Conservation (phyloP, 352 stramenopile genomes). For the Plasmopara viticola region DNA sequence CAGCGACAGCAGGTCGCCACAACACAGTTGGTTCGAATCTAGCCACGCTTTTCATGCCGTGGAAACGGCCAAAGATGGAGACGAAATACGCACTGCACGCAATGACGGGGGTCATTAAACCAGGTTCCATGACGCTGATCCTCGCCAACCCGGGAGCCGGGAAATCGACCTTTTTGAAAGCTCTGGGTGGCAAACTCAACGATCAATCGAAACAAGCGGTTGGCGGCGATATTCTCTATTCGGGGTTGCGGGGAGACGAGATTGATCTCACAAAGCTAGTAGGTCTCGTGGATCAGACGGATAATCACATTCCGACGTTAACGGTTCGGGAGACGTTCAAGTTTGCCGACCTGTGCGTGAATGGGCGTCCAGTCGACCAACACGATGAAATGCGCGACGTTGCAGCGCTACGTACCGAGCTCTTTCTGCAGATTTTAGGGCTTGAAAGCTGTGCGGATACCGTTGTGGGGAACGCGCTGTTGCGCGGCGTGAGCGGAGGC, state of each 20-base stretch:
- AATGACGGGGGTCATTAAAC: slow-evolving; percentile 86
- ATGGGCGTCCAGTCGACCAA: slow-evolving; percentile 38
- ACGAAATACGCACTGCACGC: slow-evolving; percentile 49
- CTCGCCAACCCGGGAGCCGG: slow-evolving; percentile 65
- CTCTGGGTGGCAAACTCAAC: slow-evolving; percentile 51
- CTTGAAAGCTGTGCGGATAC: slow-evolving; percentile 86
- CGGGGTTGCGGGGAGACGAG: slow-evolving; percentile 39
- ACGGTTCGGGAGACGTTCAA: slow-evolving; percentile 26
- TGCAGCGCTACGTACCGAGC: slow-evolving; percentile 50
- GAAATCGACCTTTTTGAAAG: slow-evolving; percentile 82
- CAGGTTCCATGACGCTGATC: slow-evolving; percentile 47
- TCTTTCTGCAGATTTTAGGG: slow-evolving; percentile 76
- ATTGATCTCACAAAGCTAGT: slow-evolving; percentile 63
- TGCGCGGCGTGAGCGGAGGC: slow-evolving; percentile 88
- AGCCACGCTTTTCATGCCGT: slow-evolving; percentile 39
- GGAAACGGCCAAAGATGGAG: slow-evolving; percentile 32
- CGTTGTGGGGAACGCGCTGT: slow-evolving; percentile 83
- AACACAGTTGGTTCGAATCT: slow-evolving; percentile 54
- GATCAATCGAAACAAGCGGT: slow-evolving; percentile 30
- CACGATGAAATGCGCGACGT: slow-evolving; percentile 67
- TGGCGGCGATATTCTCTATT: slow-evolving; percentile 56
- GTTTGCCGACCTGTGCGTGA: slow-evolving; percentile 29
- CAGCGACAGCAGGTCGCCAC: slow-evolving; percentile 28
- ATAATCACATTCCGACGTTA: slow-evolving; percentile 25
- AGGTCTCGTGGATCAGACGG: slow-evolving; percentile 43